phyloP scores from a whole-genome alignment of 2,329 filamentous ascomycete species.

The Magnaporthiopsis poae region DNA sequence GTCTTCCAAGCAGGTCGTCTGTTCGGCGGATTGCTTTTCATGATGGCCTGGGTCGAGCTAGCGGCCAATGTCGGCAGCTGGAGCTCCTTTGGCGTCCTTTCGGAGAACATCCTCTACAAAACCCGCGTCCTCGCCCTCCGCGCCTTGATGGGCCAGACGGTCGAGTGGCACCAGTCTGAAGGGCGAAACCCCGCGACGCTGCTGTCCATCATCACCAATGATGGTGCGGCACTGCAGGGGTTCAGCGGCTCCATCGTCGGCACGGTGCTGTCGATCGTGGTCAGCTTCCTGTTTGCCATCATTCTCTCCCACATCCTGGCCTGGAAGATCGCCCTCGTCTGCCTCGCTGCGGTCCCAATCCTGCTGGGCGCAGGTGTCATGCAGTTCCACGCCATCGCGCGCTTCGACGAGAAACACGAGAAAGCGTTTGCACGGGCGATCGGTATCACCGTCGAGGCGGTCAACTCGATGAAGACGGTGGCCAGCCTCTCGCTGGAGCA shows the following conservation, averaged over 20 bases:
- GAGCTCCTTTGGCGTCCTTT: conserved; percentile 44
- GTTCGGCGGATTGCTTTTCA: conserved; percentile 50
- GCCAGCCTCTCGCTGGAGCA: conserved; percentile 44
- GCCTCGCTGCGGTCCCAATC: conserved; percentile 57
- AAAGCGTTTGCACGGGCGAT: conserved; percentile 55
- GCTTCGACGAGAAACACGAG: conserved; percentile 53
- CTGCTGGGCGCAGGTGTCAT: conserved; percentile 60
- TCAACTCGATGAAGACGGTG: conserved; percentile 55
- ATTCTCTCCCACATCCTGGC: conserved; percentile 61
- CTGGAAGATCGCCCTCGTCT: conserved; percentile 68
- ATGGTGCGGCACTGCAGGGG: conserved; percentile 56
- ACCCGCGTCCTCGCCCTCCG: conserved; percentile 46
- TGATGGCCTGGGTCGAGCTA: conserved; percentile 50
- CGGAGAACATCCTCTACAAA: conserved; percentile 47
- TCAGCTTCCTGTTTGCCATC: conserved; percentile 60
- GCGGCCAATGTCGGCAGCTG: conserved; percentile 49
- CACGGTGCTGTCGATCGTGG: conserved; percentile 55
- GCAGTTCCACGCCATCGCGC: conserved; percentile 52
- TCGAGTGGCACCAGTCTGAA: conserved; percentile 58
- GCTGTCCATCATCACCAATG: conserved; percentile 58
- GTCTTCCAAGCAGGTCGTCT: conserved; percentile 42
- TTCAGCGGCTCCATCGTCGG: conserved; percentile 63
- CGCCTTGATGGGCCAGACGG: conserved; percentile 45
- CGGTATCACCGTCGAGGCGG: conserved; percentile 56
- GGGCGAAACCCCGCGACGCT: conserved; percentile 51